Base-by-base conservation (phyloP, 1,284 basidiomycete genomes). In the Puccinia triticina region DNA sequence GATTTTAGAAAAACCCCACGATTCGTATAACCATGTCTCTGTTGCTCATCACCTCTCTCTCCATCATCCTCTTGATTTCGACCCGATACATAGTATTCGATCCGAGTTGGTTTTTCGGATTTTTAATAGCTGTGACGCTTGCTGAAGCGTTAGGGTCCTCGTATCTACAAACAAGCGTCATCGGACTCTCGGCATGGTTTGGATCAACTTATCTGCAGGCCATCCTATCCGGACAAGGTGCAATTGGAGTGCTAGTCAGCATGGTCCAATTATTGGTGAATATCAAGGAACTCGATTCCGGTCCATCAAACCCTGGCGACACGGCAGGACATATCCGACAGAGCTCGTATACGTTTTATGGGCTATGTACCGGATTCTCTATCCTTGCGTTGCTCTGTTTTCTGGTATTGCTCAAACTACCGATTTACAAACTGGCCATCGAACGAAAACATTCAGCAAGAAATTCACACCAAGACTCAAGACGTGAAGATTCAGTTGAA, bases 211-310 rank as follows among this genome's bases (percentile, higher is more conserved):
- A 84, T 81, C 82, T 86, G n/a, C 85, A 86, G 69, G 85, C 83
- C 29, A 85, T 86, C 53, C 78, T 86, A 55, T 83, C 79, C 7
- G 86, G 86, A 7, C 86, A 86, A 76, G 84, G 84, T 14, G 85
- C 85, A 43, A 84, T 86, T 69, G 86, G 84, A 0, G 84, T 85
- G 48, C 83, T 83, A 14, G 84, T 86, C 53, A 83, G 85, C 8
- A 59, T 84, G 48, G 82, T 85, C 23, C 86, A 86, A 69, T 83
- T 86, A 50, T 55, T 85, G n/a, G 73, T 85, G 0, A 84, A 85
- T 10, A 83, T 84, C 53, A 73, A 83, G 5, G 83, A 84, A 37
- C 80, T 80, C 53, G 84, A 84, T 11, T 77, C 59, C 18, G 61
- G 59, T 21, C 57, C 57, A n/a, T 64, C 75, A 34, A 66, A 78